Evolutionary conservation across 2,329 filamentous ascomycete genomes (phyloP), one percentile per base, ranked within the genome.

Genomic region (Microcyclospora tardicrescens): DNA sequence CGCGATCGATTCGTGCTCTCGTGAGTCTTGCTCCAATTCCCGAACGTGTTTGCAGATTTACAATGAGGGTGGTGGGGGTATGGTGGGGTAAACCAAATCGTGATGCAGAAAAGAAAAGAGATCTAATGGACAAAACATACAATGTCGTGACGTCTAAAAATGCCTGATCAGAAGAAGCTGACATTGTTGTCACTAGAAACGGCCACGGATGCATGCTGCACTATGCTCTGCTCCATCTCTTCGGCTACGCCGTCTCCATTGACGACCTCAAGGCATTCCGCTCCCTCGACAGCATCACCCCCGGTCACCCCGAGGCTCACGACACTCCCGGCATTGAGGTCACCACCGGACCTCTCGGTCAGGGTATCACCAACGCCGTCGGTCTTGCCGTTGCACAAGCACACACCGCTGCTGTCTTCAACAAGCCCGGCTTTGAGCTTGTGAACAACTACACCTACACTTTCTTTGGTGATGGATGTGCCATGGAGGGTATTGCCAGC

Each of bases 151-250:
- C 19, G 19, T 24, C 8, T 24, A 24, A 24, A 24, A 4, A 24
- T 8, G 4, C 5, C 19, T 24, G 19, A 24, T 24, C 8, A 24
- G 8, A 24, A 8, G 8, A 24, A 5, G 19, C 19, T 24, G 19
- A 24, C 19, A 8, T 5, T 24, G 5, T 24, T 4, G 19, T 10
- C 10, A 10, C 12, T 56, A 95, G 87, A 46, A 98, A 98, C 73
- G 91, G 91, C 55, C 91, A 98, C 71, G 91, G 81, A 56, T 98
- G 91, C 77, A 94, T 98, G 87, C 84, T 98, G 45, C 91, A 95
- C 66, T 98, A 98, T 79, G 83, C 89, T 58, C 77, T 98, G 54
- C 82, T 98, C 58, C 91, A 98, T 73, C 75, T 98, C 41, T 94
- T 87, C 67, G 91, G 91, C 64, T 98, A 93, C 65, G 76, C 69